Base-by-base conservation (phyloP, 2,329 filamentous ascomycete genomes). In the Xylaria sp. region DNA sequence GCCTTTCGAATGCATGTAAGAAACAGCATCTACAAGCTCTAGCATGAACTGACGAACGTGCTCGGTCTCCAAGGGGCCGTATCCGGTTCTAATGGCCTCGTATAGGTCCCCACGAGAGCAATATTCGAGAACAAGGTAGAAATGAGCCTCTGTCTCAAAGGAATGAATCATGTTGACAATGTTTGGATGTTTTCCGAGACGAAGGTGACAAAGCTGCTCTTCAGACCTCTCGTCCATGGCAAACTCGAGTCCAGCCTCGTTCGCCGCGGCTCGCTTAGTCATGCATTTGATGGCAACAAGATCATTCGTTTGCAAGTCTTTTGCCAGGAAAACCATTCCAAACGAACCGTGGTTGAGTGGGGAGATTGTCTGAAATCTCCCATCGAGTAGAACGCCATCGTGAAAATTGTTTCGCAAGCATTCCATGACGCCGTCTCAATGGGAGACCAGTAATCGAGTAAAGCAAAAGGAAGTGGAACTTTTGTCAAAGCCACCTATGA, bases 281-380 rank as follows among this genome's bases (percentile, higher is more conserved):
- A 98, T 84, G 81, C 95, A 98, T 84, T 99, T 99, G 87, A 99
- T 92, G 71, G 96, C 96, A 75, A 99, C 96, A 68, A 89, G 87
- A 68, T 96, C 86, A 75, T 90, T 88, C 69, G 92, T 97, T 72
- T 86, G 80, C 73, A 90, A 85, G 80, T 99, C 94, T 79, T 87
- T 91, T 69, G 95, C 96, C 83, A 94, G 91, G 82, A 98, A 98
- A 76, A 99, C 96, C 93, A 98, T 97, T 79, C 96, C 96, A 79
- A 98, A 99, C 65, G 96, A 98, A 75, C 96, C 96, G 87, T 98
- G 94, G 80, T 99, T 99, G 84, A 99, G 92, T 66, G 96, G 94
- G 74, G 94, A 93, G 78, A 98, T 87, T 65, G 94, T 97, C 83
- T 92, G 87, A 81, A 96, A 99, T 74, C 96, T 94, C 81, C 93